Evolutionary conservation across 169 alveolate genomes (phyloP).

Genomic region (Babesia ovata): DNA sequence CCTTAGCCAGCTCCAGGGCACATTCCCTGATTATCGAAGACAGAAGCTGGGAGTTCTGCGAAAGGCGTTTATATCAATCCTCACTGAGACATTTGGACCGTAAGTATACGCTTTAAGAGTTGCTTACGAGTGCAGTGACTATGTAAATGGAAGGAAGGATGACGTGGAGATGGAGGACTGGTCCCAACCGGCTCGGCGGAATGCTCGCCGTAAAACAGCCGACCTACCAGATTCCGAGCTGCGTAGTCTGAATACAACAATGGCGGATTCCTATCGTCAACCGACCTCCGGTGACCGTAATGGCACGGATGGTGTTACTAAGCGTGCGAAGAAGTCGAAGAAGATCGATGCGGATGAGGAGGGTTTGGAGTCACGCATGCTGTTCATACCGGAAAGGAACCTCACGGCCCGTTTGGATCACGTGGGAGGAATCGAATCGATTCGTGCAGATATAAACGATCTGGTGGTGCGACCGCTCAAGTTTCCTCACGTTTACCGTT

Average conservation of each 20-base stretch:
- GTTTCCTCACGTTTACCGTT: slow-evolving; percentile 85
- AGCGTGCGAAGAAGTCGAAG: slow-evolving; percentile 3
- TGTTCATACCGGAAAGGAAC: slow-evolving; percentile 54
- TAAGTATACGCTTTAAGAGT: neutral
- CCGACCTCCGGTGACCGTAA: neutral
- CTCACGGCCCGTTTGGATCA: slow-evolving; percentile 39
- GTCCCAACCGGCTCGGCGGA: neutral
- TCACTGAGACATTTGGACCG: slow-evolving; percentile 12
- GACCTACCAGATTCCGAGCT: neutral
- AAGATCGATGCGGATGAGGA: slow-evolving; percentile 23
- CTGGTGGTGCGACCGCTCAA: slow-evolving; percentile 73
- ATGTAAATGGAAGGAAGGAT: neutral
- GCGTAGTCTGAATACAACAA: slow-evolving; percentile 24
- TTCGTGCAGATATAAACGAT: slow-evolving; percentile 72
- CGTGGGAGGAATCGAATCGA: slow-evolving; percentile 78
- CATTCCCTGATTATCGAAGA: slow-evolving; percentile 55
- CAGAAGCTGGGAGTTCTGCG: slow-evolving; percentile 60
- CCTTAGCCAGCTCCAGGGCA: slow-evolving; percentile 36
- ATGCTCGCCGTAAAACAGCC: neutral
- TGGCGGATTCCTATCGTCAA: slow-evolving; percentile 17
- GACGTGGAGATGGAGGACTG: slow-evolving; percentile 32
- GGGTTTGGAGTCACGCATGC: neutral
- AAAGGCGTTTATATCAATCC: slow-evolving; percentile 23
- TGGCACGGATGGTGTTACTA: neutral
- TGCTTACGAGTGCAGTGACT: neutral